These are phyloP conservation scores for Phytophthora multivora DNA, from an alignment of 352 stramenopile genomes.

Conservation along the genomic window DNA sequence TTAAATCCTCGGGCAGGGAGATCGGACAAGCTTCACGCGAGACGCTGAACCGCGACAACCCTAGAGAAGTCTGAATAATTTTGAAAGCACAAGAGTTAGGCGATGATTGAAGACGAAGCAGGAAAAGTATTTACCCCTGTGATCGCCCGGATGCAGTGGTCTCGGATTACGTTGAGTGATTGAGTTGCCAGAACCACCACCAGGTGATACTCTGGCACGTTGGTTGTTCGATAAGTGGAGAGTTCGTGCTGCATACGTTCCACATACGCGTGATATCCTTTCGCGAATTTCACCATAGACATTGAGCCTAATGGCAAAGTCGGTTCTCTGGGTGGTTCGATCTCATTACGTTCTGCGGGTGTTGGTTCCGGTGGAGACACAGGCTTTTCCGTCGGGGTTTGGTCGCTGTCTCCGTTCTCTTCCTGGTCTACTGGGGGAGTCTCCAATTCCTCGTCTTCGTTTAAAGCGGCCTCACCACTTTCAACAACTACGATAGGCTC, in stretches of 20 bases:
- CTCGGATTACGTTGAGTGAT: slow-evolving; percentile 47
- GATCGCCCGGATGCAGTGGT: slow-evolving; percentile 66
- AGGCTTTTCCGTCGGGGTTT: slow-evolving; percentile 1
- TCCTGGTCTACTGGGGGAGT: slow-evolving; percentile 4
- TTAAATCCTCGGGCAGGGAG: slow-evolving; percentile 47
- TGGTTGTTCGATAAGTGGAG: slow-evolving; percentile 1
- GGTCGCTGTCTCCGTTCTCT: not conserved
- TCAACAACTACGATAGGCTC: not conserved
- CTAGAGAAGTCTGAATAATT: slow-evolving; percentile 43
- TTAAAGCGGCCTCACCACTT: not conserved
- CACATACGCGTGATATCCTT: slow-evolving; percentile 43
- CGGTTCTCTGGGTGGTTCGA: slow-evolving; percentile 39
- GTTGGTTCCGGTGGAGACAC: slow-evolving; percentile 24
- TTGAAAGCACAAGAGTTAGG: not conserved
- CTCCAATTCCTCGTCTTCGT: not conserved
- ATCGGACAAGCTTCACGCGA: slow-evolving; percentile 43
- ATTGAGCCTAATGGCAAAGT: slow-evolving; percentile 40
- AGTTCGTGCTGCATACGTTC: slow-evolving; percentile 26
- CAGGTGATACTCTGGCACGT: slow-evolving; percentile 30
- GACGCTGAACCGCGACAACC: slow-evolving; percentile 45
- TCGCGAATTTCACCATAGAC: slow-evolving; percentile 28
- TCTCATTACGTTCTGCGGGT: slow-evolving; percentile 41
- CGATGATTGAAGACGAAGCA: slow-evolving; percentile 2
- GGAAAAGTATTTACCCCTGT: slow-evolving; percentile 47
- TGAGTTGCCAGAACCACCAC: slow-evolving; percentile 55